Evolutionary conservation across 495 filamentous ascomycete species (phyloP).

Genomic region (Platismatia glauca): DNA sequence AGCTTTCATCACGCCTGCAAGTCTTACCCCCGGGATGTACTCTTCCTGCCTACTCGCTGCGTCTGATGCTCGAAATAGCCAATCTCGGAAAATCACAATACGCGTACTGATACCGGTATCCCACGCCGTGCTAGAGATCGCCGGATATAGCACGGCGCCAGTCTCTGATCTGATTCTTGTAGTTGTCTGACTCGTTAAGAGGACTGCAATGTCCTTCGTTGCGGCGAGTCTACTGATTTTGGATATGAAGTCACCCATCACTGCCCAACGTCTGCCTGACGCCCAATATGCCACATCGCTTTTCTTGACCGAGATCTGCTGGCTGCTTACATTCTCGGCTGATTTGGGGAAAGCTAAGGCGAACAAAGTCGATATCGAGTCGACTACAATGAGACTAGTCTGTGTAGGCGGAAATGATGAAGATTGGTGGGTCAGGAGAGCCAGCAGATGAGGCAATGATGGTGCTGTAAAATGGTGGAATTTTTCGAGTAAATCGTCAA

Average conservation of each 20-base stretch:
- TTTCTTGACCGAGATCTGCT: constrained; percentile 25
- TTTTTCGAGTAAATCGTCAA: constrained; percentile 25
- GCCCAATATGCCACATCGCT: constrained; percentile 46
- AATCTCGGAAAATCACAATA: constrained; percentile 65
- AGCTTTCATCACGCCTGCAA: constrained; percentile 41
- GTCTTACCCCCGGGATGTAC: constrained; percentile 22
- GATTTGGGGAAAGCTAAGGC: constrained; percentile 59
- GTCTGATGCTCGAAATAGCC: constrained; percentile 25
- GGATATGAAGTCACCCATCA: constrained; percentile 47
- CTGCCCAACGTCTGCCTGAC: constrained; percentile 51
- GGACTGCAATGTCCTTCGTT: constrained; percentile 55
- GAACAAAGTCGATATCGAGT: constrained; percentile 65
- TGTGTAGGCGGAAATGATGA: constrained; percentile 47
- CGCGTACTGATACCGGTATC: constrained; percentile 57
- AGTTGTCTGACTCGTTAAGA: constrained; percentile 61
- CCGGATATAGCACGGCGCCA: constrained; percentile 61
- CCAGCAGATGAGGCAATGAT: constrained; percentile 66
- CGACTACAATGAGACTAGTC: constrained; percentile 63
- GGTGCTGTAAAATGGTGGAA: constrained; percentile 41
- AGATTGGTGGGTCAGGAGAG: constrained; percentile 56
- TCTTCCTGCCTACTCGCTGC: constrained; percentile 14
- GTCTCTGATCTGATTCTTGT: constrained; percentile 55
- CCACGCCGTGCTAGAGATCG: constrained; percentile 59
- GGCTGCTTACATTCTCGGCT: constrained; percentile 16
- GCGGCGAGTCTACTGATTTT: constrained; percentile 59